Evolutionary conservation across 768 basidiomycete genomes (phyloP).

Genomic region (Termitomyces sp.): DNA sequence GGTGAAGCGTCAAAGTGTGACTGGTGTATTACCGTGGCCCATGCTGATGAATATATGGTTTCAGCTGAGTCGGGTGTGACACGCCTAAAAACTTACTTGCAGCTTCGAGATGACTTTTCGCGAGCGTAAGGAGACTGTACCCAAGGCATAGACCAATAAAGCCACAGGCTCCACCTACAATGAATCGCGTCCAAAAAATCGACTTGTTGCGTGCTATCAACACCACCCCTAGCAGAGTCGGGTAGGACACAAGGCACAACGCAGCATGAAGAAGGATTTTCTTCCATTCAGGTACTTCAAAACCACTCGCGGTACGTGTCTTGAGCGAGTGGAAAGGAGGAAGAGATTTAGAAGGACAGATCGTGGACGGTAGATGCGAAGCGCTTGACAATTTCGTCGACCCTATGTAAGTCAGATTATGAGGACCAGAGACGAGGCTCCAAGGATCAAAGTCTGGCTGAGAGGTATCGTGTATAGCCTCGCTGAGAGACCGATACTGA

Average conservation of each 20-base stretch:
- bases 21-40: slow-evolving; percentile 41
- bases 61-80: background rate
- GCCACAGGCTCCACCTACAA: slow-evolving; percentile 29
- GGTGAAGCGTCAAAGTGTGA: slow-evolving; percentile 23
- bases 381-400: background rate
- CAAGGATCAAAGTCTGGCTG: slow-evolving; percentile 12
- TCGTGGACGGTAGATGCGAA: slow-evolving; percentile 2
- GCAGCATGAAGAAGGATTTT: slow-evolving; percentile 23
- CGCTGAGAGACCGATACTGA: slow-evolving; percentile 9
- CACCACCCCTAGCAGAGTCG: slow-evolving; percentile 25
- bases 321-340: slow-evolving; percentile 12
- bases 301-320: slow-evolving; percentile 13
- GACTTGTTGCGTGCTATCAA: slow-evolving; percentile 21
- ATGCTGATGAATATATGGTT: slow-evolving; percentile 21
- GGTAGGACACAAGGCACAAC: slow-evolving; percentile 29
- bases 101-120: slow-evolving; percentile 29
- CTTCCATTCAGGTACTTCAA: slow-evolving; percentile 30
- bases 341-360: slow-evolving; percentile 2
- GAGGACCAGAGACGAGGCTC: background rate
- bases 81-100: slow-evolving; percentile 23
- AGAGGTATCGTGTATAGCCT: slow-evolving; percentile 8
- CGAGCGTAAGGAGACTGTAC: slow-evolving; percentile 24
- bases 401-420: background rate
- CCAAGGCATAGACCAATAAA: slow-evolving; percentile 28
- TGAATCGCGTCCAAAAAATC: slow-evolving; percentile 35